These are phyloP conservation scores for Ajuga chamaepitys DNA, from an alignment of 257 asterid species.

Conservation along the genomic window DNA sequence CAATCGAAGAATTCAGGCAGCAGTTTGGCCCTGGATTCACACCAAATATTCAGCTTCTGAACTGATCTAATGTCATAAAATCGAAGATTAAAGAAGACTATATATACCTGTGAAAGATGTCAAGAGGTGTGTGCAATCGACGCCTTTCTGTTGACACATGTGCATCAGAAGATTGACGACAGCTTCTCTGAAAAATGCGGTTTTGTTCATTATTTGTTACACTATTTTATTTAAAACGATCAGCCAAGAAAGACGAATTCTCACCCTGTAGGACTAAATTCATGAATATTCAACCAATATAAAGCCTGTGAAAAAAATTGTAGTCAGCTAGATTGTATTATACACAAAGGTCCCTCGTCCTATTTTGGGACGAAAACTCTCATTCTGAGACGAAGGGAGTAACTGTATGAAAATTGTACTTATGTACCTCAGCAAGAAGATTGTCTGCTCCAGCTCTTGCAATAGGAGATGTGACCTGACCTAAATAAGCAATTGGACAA, in stretches of 20 bases:
- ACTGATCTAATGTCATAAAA: too few species aligned
- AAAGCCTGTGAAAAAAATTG: conserved; percentile 12
- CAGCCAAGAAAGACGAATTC: background rate
- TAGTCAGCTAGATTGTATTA: background rate
- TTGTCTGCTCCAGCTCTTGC: conserved; percentile 18
- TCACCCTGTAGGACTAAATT: conserved; percentile 33
- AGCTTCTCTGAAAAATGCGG: conserved; percentile 17
- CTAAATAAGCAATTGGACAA: conserved; percentile 31
- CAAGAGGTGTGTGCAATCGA: conserved; percentile 24
- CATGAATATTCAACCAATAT: conserved; percentile 25
- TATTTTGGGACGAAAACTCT: too few species aligned
- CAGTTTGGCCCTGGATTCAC: conserved; percentile 27
- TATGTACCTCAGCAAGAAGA: conserved; percentile 26
- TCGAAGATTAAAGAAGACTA: background rate
- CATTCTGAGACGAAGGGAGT: too few species aligned
- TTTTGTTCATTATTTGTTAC: too few species aligned
- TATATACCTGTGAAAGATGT: conserved; percentile 39
- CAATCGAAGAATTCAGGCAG: conserved; percentile 25
- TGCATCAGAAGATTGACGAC: conserved; percentile 16
- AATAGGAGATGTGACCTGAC: conserved; percentile 24
- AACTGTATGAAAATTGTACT: too few species aligned
- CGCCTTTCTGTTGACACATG: conserved; percentile 16
- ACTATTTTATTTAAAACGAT: background rate
- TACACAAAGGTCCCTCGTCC: too few species aligned
- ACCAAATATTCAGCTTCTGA: background rate